Conservation (phyloP, 129 eudicot species). For the Helianthus tuberosus region DNA sequence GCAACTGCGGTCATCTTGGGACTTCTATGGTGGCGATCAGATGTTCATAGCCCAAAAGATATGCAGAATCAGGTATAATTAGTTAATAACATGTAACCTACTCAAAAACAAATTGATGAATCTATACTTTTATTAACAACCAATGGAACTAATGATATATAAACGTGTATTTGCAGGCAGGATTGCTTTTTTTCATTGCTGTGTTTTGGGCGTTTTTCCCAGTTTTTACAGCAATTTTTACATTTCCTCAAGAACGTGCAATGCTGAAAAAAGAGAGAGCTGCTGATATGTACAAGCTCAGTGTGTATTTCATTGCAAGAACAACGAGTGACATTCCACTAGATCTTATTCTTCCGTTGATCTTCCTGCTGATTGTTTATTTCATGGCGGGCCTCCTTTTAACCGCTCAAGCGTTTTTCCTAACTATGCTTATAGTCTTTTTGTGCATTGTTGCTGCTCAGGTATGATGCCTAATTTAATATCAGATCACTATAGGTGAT, state of each 20-base stretch:
- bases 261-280: conserved; percentile 88
- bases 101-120: no score
- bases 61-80: conserved; percentile 72
- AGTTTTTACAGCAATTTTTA: conserved; percentile 88
- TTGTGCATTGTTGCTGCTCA: conserved; percentile 93
- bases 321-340: conserved; percentile 91
- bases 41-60: conserved; percentile 44
- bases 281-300: conserved; percentile 86
- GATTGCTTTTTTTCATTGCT: conserved; percentile 79
- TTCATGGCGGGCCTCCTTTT: conserved; percentile 83
- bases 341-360: conserved; percentile 75
- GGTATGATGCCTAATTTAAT: conserved; percentile 38
- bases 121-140: neutral
- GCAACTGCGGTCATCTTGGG: conserved; percentile 57
- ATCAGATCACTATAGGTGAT: neutral
- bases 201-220: conserved; percentile 98
- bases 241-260: conserved; percentile 96
- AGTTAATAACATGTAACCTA: neutral
- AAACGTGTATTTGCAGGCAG: conserved; percentile 59
- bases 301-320: conserved; percentile 90
- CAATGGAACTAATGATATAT: neutral
- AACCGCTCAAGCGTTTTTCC: conserved; percentile 59
- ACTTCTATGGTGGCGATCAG: conserved; percentile 57
- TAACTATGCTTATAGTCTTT: conserved; percentile 72
- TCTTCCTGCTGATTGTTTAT: conserved; percentile 74